These are phyloP conservation scores for Fusarium sacchari DNA, from an alignment of 2,329 filamentous ascomycete genomes.

Conservation along the genomic window DNA sequence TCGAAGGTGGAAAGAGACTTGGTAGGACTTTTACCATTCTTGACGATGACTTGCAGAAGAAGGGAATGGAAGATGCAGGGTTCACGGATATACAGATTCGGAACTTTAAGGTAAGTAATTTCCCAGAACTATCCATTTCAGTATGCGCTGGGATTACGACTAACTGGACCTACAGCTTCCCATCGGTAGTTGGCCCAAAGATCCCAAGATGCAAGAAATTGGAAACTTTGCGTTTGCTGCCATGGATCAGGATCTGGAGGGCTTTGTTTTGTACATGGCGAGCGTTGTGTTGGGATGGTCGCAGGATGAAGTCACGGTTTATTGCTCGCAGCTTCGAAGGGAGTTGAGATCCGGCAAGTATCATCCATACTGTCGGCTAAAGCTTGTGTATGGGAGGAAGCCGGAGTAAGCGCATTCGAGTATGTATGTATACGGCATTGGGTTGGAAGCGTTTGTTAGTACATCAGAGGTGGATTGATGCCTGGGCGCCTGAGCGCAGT, in stretches of 20 bases:
- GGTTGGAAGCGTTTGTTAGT: background rate
- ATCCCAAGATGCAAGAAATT: background rate
- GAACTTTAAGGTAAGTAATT: background rate
- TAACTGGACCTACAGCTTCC: background rate
- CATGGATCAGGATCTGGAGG: conserved; percentile 2
- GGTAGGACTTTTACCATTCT: background rate
- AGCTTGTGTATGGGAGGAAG: conserved; percentile 14
- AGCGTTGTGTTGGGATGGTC: conserved; percentile 23
- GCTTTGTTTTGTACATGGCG: background rate
- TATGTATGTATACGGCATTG: background rate
- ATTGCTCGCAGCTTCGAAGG: conserved; percentile 20
- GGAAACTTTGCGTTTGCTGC: background rate
- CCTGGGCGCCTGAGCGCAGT: background rate
- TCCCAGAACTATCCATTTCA: accelerated
- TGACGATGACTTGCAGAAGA: conserved; percentile 1
- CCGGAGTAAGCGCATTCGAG: background rate
- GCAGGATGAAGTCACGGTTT: conserved; percentile 7
- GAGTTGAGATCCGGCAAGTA: background rate
- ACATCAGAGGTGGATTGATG: background rate
- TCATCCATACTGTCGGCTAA: conserved; percentile 20
- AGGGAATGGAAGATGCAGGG: conserved; percentile 1
- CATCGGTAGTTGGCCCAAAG: background rate
- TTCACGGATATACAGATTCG: background rate
- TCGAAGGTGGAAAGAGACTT: background rate
- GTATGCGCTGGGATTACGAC: accelerated